Evolutionary conservation across 441 rosid genomes (phyloP).

Genomic region (Gossypium davidsonii): DNA sequence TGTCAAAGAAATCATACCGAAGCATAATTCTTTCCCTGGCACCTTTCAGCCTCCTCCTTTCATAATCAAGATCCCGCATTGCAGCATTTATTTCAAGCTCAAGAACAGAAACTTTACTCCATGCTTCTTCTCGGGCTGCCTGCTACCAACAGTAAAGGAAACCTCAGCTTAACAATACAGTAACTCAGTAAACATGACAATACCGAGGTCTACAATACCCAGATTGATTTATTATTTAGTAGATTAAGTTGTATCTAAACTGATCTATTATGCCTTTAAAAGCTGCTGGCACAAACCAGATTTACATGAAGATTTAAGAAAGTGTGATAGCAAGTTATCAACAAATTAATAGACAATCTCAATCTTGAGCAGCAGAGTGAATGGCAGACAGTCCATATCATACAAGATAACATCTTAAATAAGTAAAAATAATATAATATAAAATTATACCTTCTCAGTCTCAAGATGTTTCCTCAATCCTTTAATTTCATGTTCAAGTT

Average conservation of each 20-base stretch:
- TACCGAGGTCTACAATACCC: not conserved
- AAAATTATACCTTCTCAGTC: conserved; percentile 71
- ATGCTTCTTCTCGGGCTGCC: conserved; percentile 95
- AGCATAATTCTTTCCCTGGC: conserved; percentile 98
- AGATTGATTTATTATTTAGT: not conserved
- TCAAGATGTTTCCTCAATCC: conserved; percentile 59
- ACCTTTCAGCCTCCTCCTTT: conserved; percentile 81
- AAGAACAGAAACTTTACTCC: conserved; percentile 84
- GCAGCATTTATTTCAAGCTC: conserved; percentile 81
- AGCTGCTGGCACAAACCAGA: not conserved
- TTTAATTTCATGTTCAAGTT: conserved; percentile 59
- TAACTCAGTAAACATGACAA: conserved; percentile 8
- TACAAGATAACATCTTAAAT: not conserved
- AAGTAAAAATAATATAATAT: conserved; percentile 16
- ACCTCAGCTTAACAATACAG: conserved; percentile 51
- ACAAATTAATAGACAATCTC: not conserved
- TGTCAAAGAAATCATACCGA: conserved; percentile 43
- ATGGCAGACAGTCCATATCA: not conserved
- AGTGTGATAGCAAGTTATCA: not conserved
- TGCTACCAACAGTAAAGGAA: conserved; percentile 70
- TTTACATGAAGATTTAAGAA: not conserved
- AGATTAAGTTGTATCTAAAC: not conserved
- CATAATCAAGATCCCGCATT: conserved; percentile 79
- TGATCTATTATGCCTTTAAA: not conserved
- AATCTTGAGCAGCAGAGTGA: not conserved